Base-by-base conservation (phyloP, 768 basidiomycete species). In the Termitomyces sp. region DNA sequence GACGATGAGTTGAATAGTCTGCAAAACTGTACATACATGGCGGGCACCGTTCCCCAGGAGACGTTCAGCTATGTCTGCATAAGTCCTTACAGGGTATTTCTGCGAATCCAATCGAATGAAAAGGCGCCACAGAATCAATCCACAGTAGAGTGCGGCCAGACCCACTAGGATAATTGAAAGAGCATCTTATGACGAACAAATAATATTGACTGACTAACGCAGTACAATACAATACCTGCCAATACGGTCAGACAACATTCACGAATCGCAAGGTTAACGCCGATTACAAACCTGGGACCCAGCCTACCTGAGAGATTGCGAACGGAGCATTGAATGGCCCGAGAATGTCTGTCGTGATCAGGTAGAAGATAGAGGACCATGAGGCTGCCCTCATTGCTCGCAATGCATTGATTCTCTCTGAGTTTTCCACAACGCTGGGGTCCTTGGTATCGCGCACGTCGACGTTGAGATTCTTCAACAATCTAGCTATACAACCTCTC, bases 291-390 rank as follows among this genome's bases (percentile, higher is more conserved):
- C 85, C 85, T 10, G 85, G 83, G 7, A 82, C 84, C 76, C 83
- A 86, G n/a, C 85, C 85, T 8, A 86, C 81, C 66, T 84, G 82
- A 9, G 82, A 75, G 49, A 86, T 84, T 1, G 85, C 81, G 51
- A 65, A 86, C 2, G 85, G 85, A 0, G 84, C 80, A 38, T 84
- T 83, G 71, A 83, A 85, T 1, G 84, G 86, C 6, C 86, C 86
- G 11, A 87, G 74, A 50, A 86, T 85, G 62, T 87, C 86, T 1
- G 83, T 85, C 1, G 85, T 86, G 58, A 86, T 84, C 29, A 85
- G 72, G 65, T 81, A 85, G 61, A 86, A 85, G 0, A 83, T 66
- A 1, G 77, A 73, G 0, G 77, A 73, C 84, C 83, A 85, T 0
- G 77, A 74, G 1, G 83, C 82, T 0, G 79, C 74, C 55, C 82